Evolutionary conservation across 805 yeast species (phyloP).

Genomic region (Kazachstania taianensis): DNA sequence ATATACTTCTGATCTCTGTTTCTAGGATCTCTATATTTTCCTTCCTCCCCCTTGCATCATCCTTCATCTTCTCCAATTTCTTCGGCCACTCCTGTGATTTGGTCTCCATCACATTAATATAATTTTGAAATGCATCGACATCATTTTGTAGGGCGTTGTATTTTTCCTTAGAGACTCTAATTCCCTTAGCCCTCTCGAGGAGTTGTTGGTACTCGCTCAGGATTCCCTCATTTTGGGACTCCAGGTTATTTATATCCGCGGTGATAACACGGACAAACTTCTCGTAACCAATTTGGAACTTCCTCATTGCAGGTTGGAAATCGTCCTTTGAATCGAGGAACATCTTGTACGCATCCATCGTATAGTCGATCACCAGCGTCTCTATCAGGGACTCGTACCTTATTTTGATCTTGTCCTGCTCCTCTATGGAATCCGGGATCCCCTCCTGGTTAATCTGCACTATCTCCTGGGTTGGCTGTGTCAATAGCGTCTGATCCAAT

Average conservation of each 20-base stretch:
- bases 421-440: constrained; percentile 19
- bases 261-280: constrained; percentile 40
- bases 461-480: constrained; percentile 26
- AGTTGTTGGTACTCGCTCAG: constrained; percentile 33
- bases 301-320: constrained; percentile 42
- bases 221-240: constrained; percentile 33
- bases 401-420: constrained; percentile 26
- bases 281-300: constrained; percentile 48
- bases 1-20: constrained; percentile 33
- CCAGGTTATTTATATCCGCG: constrained; percentile 35
- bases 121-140: constrained; percentile 58
- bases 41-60: constrained; percentile 37
- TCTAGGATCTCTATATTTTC: constrained; percentile 34
- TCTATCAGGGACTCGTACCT: constrained; percentile 31
- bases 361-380: constrained; percentile 46
- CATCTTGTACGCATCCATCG: constrained; percentile 55
- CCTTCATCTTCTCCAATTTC: constrained; percentile 44
- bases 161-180: constrained; percentile 46
- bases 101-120: constrained; percentile 55
- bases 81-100: constrained; percentile 56
- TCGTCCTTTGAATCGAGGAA: constrained; percentile 59
- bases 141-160: constrained; percentile 60
- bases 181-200: constrained; percentile 35
- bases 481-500: constrained; percentile 15
- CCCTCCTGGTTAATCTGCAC: constrained; percentile 18